Evolutionary conservation across 225 moss, liverwort and hornwort species (phyloP), one percentile per base, ranked within the genome.

Genomic region (Thuidium tamariscinum): DNA sequence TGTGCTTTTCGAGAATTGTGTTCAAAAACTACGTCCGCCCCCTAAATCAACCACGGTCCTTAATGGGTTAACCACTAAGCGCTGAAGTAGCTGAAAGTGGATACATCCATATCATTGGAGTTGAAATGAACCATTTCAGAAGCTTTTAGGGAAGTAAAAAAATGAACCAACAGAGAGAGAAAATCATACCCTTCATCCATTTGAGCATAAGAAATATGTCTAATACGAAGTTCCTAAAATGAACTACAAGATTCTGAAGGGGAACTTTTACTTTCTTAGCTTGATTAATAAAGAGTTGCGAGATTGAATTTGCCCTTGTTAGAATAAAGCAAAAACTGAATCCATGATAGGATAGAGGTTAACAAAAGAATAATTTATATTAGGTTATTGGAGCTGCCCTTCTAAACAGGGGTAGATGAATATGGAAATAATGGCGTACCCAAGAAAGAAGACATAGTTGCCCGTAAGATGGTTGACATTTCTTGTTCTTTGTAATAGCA

Each of bases 401-500:
- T 66, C 16, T 20, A 37, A 34, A 73, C 74, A 20, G 55, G 27
- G 65, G n/a, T 52, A 75, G n/a, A 75, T 74, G 52, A n/a, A 74
- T 51, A n/a, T 52, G 67, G 32, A 82, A 79, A 39, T 67, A 55
- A 39, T 44, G 42, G 72, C 85, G 76, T 94, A 96, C 94, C 97
- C 98, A 51, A 98, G 97, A 73, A 97, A 95, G 91, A 98, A 96
- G 32, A 97, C 98, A 69, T 98, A 98, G 84, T 97, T 96, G 68
- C 98, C 96, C 18, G 98, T 97, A 39, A 98, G 90, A 85, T 96
- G 96, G 89, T 97, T 97, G 8, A 98, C 94, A 34, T 98, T 98
- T 84, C 88, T 98, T 54, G 95, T 93, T 87, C 94, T 97, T 86
- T 98, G 96, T n/a, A 98, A 83, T 44, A 98, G 88, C 36, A 98